Evolutionary conservation across 805 yeast genomes (phyloP).

Genomic region (Spathaspora arborariae): DNA sequence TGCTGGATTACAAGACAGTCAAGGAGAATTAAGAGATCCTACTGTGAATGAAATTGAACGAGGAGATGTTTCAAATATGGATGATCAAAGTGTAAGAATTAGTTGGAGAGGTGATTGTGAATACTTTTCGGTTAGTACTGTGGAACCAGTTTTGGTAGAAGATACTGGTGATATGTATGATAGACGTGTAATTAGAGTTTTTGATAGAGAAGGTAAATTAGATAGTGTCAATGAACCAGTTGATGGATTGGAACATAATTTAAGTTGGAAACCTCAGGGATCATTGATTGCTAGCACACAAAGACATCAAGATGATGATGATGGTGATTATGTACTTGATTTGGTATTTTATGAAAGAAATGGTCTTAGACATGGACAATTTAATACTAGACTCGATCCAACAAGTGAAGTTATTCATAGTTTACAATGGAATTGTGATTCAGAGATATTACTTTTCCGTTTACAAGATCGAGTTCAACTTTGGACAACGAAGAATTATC

Average conservation of each 20-base stretch:
- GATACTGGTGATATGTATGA: slow-evolving; percentile 31
- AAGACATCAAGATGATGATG: slow-evolving; percentile 57
- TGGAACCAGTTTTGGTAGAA: slow-evolving; percentile 49
- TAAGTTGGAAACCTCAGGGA: slow-evolving; percentile 92
- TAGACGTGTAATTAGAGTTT: slow-evolving; percentile 81
- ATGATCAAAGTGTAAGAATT: slow-evolving; percentile 45
- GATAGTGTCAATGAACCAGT: slow-evolving; percentile 88
- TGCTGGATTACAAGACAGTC: slow-evolving; percentile 67
- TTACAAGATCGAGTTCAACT: slow-evolving; percentile 64
- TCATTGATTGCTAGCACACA: slow-evolving; percentile 80
- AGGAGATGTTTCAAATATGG: slow-evolving; percentile 60
- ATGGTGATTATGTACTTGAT: slow-evolving; percentile 44
- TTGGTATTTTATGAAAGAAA: slow-evolving; percentile 87
- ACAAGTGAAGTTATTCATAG: slow-evolving; percentile 41
- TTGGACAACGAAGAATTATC: slow-evolving; percentile 91
- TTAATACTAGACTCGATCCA: slow-evolving; percentile 60
- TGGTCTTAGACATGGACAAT: slow-evolving; percentile 88
- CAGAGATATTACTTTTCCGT: slow-evolving; percentile 73
- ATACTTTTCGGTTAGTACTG: slow-evolving; percentile 63
- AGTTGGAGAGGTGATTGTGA: slow-evolving; percentile 98
- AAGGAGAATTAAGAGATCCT: slow-evolving; percentile 73
- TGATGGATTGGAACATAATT: slow-evolving; percentile 67
- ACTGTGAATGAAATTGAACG: slow-evolving; percentile 73
- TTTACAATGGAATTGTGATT: slow-evolving; percentile 76
- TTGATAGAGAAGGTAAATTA: slow-evolving; percentile 70